Evolutionary conservation across 208 protist species (phyloP).

Genomic region (Trypanosoma theileri): DNA sequence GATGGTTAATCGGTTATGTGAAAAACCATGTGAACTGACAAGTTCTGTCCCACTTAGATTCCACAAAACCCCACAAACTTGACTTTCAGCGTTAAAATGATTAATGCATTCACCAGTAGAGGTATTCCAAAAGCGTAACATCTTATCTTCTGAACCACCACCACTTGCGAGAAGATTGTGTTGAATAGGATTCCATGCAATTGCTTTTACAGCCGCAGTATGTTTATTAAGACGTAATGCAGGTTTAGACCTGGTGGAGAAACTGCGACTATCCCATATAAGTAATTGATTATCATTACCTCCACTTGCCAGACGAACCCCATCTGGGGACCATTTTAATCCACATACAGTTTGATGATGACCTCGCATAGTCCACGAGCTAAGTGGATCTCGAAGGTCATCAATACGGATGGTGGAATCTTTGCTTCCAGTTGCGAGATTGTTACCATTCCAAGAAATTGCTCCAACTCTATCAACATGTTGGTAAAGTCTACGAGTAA

Average conservation of each 20-base stretch:
- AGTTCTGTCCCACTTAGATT: constrained; percentile 94
- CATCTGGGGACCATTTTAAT: constrained; percentile 94
- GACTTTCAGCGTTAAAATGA: constrained; percentile 94
- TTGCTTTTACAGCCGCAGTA: constrained; percentile 96
- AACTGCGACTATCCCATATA: constrained; percentile 91
- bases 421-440: constrained; percentile 93
- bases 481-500: constrained; percentile 82
- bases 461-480: constrained; percentile 92
- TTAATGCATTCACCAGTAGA: constrained; percentile 92
- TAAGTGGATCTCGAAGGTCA: constrained; percentile 90
- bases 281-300: constrained; percentile 98
- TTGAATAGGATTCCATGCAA: constrained; percentile 98
- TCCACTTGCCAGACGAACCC: constrained; percentile 94
- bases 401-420: constrained; percentile 95
- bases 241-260: constrained; percentile 43
- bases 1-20: constrained; percentile 97
- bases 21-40: constrained; percentile 98
- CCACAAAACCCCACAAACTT: constrained; percentile 98
- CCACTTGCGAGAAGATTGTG: constrained; percentile 95
- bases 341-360: constrained; percentile 98
- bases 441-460: constrained; percentile 92
- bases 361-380: constrained; percentile 57
- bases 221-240: constrained; percentile 91
- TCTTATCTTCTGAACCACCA: constrained; percentile 97
- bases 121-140: constrained; percentile 98